Evolutionary conservation across 164 flowering plant genomes (phyloP).

Genomic region (Houttuynia cordata): DNA sequence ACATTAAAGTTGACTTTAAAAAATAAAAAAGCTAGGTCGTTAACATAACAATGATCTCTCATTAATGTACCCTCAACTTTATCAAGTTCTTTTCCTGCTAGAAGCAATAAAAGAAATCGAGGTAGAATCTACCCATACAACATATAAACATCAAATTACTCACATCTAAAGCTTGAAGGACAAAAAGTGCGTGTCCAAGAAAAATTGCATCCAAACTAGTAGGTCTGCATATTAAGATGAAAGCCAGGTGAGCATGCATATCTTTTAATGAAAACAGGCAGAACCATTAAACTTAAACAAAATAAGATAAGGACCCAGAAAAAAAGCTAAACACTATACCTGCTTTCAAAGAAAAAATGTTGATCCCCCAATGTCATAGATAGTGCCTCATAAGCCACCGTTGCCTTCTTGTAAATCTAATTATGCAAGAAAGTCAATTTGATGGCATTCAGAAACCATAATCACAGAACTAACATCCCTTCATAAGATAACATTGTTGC

Average conservation of each 20-base stretch:
- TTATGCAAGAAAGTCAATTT: conserved; percentile 6
- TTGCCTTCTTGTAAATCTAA: conserved; percentile 73
- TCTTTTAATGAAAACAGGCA: background rate
- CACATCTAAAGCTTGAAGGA: conserved; percentile 73
- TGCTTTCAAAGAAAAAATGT: conserved; percentile 52
- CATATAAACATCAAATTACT: conserved; percentile 19
- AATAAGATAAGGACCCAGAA: background rate
- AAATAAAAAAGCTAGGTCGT: too few species aligned
- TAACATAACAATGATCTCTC: too few species aligned
- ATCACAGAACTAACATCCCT: background rate
- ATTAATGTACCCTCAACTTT: too few species aligned
- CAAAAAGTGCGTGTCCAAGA: conserved; percentile 69
- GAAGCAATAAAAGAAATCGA: too few species aligned
- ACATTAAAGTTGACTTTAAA: too few species aligned
- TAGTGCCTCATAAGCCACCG: conserved; percentile 59
- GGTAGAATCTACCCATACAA: background rate
- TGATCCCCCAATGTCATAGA: conserved; percentile 67
- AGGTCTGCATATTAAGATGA: conserved; percentile 39
- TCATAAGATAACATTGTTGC: too few species aligned
- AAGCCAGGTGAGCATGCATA: background rate
- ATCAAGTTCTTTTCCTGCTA: too few species aligned
- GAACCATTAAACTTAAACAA: background rate
- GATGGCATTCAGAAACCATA: conserved; percentile 1
- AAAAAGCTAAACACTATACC: conserved; percentile 22
- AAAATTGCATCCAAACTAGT: conserved; percentile 84